A percentile compares a stretch with the other conserved stretches of the same genome.
phyloP scores from a whole-genome alignment of 2,329 filamentous ascomycete species.

The Talaromyces sp. region DNA sequence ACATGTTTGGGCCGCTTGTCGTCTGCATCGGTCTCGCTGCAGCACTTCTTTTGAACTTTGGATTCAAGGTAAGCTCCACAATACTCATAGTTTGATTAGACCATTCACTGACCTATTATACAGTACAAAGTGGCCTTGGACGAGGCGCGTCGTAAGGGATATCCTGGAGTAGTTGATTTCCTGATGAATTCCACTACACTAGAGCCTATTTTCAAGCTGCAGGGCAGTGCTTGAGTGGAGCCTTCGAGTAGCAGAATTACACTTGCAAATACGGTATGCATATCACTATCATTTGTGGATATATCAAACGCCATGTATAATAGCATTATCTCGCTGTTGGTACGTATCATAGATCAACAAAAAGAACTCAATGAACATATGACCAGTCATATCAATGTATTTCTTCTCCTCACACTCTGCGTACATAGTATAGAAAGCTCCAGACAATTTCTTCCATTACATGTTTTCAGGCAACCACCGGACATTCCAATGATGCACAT shows the following conservation, averaged over 20 bases:
- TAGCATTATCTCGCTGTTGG: neutral
- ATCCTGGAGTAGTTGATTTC: neutral
- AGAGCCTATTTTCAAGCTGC: neutral
- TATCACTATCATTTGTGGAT: neutral
- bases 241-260: neutral
- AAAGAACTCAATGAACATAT: neutral
- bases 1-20: constrained; percentile 75
- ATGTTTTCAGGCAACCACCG: neutral
- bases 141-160: neutral
- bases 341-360: neutral
- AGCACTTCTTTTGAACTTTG: constrained; percentile 82
- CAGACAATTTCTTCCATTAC: neutral
- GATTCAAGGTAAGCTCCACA: constrained; percentile 58
- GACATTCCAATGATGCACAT: neutral
- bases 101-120: neutral
- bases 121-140: constrained; percentile 8
- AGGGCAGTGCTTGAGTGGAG: neutral
- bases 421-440: neutral
- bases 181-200: neutral
- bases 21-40: constrained; percentile 74
- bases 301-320: neutral
- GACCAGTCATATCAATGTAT: neutral
- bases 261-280: neutral
- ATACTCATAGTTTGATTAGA: neutral
- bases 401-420: neutral